A percentile compares a stretch with the other conserved stretches of the same genome.
Conservation (phyloP, 805 yeast species). For the Scheffersomyces spartinae region DNA sequence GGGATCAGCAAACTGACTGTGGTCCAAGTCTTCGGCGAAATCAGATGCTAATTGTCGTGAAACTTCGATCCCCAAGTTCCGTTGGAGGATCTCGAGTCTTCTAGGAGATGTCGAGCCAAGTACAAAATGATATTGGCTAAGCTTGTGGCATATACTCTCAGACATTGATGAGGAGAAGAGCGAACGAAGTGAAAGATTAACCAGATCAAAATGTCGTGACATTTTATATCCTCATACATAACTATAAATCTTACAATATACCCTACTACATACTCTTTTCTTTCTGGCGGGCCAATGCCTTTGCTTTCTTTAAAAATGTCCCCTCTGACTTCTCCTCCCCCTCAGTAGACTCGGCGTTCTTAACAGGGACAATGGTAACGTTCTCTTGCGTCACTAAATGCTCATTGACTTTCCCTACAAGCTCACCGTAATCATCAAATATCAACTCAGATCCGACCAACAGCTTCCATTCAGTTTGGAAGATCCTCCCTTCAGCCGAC, state of each 20-base stretch:
- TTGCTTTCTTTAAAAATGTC: conserved; percentile 12
- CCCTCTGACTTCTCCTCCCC: conserved; percentile 10
- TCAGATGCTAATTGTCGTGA: conserved; percentile 55
- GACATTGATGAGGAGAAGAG: too few relatives aligned
- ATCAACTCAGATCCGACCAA: conserved; percentile 64
- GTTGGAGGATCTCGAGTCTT: conserved; percentile 53
- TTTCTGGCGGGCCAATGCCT: conserved; percentile 3
- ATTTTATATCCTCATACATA: neutral
- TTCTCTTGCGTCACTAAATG: conserved; percentile 21
- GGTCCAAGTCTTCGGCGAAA: conserved; percentile 66
- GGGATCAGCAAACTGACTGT: too few relatives aligned
- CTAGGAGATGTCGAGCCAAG: conserved; percentile 84
- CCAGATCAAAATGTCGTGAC: conserved; percentile 1
- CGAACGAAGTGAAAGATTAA: too few relatives aligned
- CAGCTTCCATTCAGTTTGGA: conserved; percentile 66
- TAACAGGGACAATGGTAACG: conserved; percentile 12
- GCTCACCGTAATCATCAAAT: conserved; percentile 31
- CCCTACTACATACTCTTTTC: neutral
- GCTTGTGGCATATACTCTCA: conserved; percentile 13
- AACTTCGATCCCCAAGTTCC: conserved; percentile 41
- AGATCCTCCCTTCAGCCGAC: conserved; percentile 35
- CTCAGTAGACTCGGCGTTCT: conserved; percentile 6
- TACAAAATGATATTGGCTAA: conserved; percentile 27
- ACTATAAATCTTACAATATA: neutral
- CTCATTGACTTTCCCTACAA: conserved; percentile 27